Evolutionary conservation across 306 rosid genomes (phyloP).

Genomic region (Ammopiptanthus mongolicus): DNA sequence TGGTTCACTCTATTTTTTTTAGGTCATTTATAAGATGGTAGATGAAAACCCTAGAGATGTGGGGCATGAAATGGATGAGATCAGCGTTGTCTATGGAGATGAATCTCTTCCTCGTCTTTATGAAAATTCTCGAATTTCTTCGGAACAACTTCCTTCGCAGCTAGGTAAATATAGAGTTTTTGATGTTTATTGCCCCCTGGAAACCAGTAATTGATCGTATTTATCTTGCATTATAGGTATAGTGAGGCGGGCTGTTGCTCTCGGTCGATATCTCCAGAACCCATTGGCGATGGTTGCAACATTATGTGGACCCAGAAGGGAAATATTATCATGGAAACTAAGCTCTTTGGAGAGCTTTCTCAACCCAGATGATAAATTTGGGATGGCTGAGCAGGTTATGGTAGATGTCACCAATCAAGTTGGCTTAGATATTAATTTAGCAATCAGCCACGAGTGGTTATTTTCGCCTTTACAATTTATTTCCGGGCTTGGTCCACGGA

Average conservation of each 20-base stretch:
- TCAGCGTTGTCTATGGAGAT: conserved; percentile 93
- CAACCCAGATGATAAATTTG: conserved; percentile 80
- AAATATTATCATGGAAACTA: conserved; percentile 91
- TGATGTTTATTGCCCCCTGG: not conserved
- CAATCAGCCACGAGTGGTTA: conserved; percentile 89
- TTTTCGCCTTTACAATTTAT: conserved; percentile 85
- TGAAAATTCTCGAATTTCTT: conserved; percentile 89
- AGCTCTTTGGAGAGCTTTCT: conserved; percentile 70
- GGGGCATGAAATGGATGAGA: conserved; percentile 97
- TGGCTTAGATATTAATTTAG: conserved; percentile 88
- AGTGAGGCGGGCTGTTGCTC: conserved; percentile 93
- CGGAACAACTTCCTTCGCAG: conserved; percentile 91
- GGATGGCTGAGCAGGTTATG: conserved; percentile 90
- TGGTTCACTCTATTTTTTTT: conserved; percentile 24
- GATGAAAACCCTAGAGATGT: conserved; percentile 99
- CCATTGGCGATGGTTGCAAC: conserved; percentile 95
- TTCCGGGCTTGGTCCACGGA: conserved; percentile 99
- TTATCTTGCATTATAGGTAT: conserved; percentile 58
- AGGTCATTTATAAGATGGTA: conserved; percentile 96
- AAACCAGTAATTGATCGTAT: conserved; percentile 4
- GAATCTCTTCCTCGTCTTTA: conserved; percentile 90
- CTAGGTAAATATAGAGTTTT: conserved; percentile 39
- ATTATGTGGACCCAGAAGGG: conserved; percentile 89
- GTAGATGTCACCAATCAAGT: conserved; percentile 93
- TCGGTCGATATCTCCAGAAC: conserved; percentile 96